Base-by-base conservation (phyloP, 2,329 filamentous ascomycete genomes). In the Grosmannia serpens region DNA sequence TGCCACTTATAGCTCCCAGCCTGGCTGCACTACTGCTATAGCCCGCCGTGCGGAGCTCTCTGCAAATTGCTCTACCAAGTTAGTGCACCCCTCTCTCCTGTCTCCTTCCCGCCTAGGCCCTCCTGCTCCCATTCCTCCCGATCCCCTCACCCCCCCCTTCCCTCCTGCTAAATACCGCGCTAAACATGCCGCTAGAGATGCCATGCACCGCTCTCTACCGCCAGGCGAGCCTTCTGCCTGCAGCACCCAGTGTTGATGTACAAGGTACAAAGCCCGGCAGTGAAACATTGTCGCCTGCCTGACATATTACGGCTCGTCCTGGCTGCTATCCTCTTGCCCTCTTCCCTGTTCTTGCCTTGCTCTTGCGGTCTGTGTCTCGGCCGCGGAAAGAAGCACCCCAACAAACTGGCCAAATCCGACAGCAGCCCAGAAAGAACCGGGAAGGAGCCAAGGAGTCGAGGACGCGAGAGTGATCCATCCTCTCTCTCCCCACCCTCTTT, bases 181-280 rank as follows among this genome's bases (percentile, higher is more conserved):
- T 55, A 55, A n/a, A 24, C 55, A 55, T 49, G 52, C 58, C 59
- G 56, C 59, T 60, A 60, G 55, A 59, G 31, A 59, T 46, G 50
- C 52, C 44, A 17, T 52, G 44, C 53, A 47, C 53, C 24, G 35
- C 54, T 55, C n/a, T 27, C 41, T 46, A 29, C 26, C 51, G 33
- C 20, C 1, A 24, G 22, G 24, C 6, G 46, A 38, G 47, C 38
- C 49, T 31, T 47, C 20, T 53, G 50, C 55, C 44, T 52, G 38
- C 38, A 53, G 47, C 53, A 29, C 24, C n/a, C n/a, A n/a, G n/a
- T 20, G 33, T 22, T 29, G 29, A 17, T 15, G 55, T 47, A 49
- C 31, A 49, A 29, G 17, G 35, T 55, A 59, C 56, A 50, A 51
- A 50, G 8, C 41, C 50, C 55, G 35, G 59, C 59, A 55, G 54